These are phyloP conservation scores for Ustilago tritici DNA, from an alignment of 1,284 basidiomycete species.

Conservation along the genomic window DNA sequence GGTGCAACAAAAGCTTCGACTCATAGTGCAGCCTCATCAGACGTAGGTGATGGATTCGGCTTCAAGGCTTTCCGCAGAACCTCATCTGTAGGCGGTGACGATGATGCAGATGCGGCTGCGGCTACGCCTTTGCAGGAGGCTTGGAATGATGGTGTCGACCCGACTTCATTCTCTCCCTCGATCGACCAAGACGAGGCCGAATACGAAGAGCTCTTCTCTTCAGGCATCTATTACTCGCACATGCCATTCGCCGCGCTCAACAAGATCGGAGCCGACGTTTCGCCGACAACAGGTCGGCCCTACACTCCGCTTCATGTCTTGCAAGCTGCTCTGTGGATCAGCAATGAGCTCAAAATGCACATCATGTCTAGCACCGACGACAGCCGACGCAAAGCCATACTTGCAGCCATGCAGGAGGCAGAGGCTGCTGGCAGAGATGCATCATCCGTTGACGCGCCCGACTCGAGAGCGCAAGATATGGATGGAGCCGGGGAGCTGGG, in stretches of 20 bases:
- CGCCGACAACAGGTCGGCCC: constrained; percentile 37
- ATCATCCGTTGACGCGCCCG: constrained; percentile 13
- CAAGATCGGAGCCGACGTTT: constrained; percentile 47
- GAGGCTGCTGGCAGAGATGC: constrained; percentile 16
- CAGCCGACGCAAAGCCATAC: constrained; percentile 1
- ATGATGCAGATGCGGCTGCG: constrained; percentile 30
- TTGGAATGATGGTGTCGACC: constrained; percentile 38
- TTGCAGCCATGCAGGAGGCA: constrained; percentile 19
- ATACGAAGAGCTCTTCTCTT: constrained; percentile 76
- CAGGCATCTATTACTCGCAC: constrained; percentile 87
- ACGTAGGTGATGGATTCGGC: constrained; percentile 41
- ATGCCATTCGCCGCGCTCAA: constrained; percentile 74
- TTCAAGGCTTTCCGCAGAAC: constrained; percentile 44
- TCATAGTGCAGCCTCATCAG: constrained; percentile 24
- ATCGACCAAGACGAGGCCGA: constrained; percentile 60
- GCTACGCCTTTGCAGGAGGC: constrained; percentile 38
- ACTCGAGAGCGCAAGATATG: constrained; percentile 6
- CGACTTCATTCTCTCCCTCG: constrained; percentile 29
- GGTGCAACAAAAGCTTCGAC: constrained; percentile 12
- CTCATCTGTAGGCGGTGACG: constrained; percentile 19
- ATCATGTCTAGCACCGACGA: constrained; percentile 30
- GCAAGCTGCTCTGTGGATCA: constrained; percentile 60
- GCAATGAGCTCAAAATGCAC: constrained; percentile 56
- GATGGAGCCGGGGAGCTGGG: constrained; percentile 51
- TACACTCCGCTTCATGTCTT: constrained; percentile 54